These are phyloP conservation scores for Neoboletus magnificus DNA, from an alignment of 768 basidiomycete species.

Conservation along the genomic window DNA sequence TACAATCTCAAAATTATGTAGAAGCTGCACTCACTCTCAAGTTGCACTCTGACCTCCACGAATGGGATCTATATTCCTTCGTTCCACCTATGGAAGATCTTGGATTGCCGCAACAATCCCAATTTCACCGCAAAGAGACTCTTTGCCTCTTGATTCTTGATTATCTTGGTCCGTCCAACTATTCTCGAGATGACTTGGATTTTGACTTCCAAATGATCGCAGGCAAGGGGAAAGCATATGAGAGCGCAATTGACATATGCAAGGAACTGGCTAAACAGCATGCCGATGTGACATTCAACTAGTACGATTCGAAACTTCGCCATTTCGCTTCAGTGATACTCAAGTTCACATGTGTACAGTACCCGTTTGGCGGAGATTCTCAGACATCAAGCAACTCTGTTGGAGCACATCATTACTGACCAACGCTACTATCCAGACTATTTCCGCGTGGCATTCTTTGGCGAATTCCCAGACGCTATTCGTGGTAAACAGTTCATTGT, in stretches of 20 bases:
- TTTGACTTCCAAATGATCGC: constrained; percentile 2
- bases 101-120: constrained; percentile 85
- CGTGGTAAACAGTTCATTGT: constrained; percentile 91
- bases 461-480: constrained; percentile 83
- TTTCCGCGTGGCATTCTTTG: constrained; percentile 91
- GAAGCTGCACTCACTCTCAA: constrained; percentile 94
- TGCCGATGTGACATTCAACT: constrained; percentile 85
- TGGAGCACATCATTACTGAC: constrained; percentile 81
- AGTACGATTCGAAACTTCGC: constrained; percentile 47
- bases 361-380: constrained; percentile 81
- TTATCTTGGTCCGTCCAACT: constrained; percentile 64
- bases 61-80: constrained; percentile 82
- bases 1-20: constrained; percentile 85
- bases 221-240: constrained; percentile 98
- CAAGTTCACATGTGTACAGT: constrained; percentile 37
- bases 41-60: constrained; percentile 88
- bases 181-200: neutral
- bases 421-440: constrained; percentile 89
- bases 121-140: constrained; percentile 93
- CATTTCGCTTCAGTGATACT: neutral
- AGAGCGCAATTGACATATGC: constrained; percentile 89
- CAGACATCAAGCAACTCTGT: constrained; percentile 79
- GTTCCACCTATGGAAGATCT: constrained; percentile 88
- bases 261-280: constrained; percentile 90
- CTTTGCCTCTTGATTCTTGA: constrained; percentile 90